Percentiles rank a stretch among this genome's conserved stretches.
Evolutionary conservation across 352 stramenopile species (phyloP).

Genomic region (Phytophthora gonapodyides): DNA sequence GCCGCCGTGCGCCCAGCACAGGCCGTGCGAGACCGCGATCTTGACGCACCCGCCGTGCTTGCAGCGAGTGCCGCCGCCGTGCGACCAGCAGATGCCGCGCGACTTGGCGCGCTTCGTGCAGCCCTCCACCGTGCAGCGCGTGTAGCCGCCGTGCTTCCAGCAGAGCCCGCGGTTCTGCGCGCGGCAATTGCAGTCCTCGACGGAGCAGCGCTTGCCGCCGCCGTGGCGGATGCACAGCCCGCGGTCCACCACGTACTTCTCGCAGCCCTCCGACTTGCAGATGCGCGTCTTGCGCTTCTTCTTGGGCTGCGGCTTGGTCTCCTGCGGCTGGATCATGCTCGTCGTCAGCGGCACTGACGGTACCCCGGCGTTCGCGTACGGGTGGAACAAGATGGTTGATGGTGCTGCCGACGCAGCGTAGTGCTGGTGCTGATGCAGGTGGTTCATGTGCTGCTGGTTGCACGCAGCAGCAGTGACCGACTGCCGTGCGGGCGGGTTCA

Average conservation of each 20-base stretch:
- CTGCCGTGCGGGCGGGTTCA: constrained; percentile 34
- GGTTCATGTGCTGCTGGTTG: constrained; percentile 13
- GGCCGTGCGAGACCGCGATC: constrained; percentile 57
- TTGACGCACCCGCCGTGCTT: constrained; percentile 55
- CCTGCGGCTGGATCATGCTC: constrained; percentile 9
- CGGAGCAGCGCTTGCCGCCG: constrained; percentile 76
- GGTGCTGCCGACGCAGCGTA: constrained; percentile 3
- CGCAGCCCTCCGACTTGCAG: constrained; percentile 51
- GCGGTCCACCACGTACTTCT: constrained; percentile 67
- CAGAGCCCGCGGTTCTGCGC: constrained; percentile 58
- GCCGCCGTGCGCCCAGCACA: constrained; percentile 60
- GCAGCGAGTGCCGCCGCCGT: constrained; percentile 78
- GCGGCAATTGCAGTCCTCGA: constrained; percentile 56
- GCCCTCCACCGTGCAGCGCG: constrained; percentile 50
- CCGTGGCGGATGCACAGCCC: constrained; percentile 88
- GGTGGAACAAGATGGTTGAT: constrained; percentile 32
- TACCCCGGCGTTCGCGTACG: constrained; percentile 24
- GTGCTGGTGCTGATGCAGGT: constrained; percentile 17
- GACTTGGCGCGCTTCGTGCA: constrained; percentile 79
- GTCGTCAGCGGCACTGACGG: constrained; percentile 14
- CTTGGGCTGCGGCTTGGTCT: constrained; percentile 6
- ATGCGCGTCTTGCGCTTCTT: constrained; percentile 50
- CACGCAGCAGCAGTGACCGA: background rate
- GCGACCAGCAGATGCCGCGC: constrained; percentile 84
- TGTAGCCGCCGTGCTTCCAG: constrained; percentile 51